These are phyloP conservation scores for Venturia oleaginea DNA, from an alignment of 2,329 filamentous ascomycete species.

Conservation along the genomic window DNA sequence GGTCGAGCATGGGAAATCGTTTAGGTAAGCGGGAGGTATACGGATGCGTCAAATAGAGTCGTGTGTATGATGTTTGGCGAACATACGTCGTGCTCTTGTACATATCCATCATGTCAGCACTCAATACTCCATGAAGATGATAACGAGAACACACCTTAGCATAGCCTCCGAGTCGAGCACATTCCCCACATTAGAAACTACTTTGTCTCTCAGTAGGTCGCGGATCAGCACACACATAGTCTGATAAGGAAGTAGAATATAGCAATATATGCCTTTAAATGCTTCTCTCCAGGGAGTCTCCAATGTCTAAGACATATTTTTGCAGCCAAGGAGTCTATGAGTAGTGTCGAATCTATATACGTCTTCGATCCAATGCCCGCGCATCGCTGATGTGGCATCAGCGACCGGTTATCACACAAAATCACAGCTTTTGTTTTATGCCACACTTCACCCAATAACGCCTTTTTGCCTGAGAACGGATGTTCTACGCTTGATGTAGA, in stretches of 20 bases:
- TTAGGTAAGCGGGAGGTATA: not conserved
- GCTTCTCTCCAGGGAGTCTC: not conserved
- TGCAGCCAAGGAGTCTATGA: not conserved
- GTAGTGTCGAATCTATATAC: not conserved
- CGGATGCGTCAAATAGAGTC: not conserved
- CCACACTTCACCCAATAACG: not conserved
- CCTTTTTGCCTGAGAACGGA: not conserved
- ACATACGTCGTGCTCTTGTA: too few species aligned
- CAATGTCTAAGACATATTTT: not conserved
- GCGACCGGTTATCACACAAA: not conserved
- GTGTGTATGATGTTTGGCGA: not conserved
- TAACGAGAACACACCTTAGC: too few species aligned
- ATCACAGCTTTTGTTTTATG: not conserved
- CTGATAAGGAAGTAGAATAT: not conserved
- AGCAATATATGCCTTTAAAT: not conserved
- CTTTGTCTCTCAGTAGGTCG: too few species aligned
- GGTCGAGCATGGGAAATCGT: slow-evolving; percentile 2
- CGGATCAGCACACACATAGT: too few species aligned
- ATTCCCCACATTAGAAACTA: too few species aligned
- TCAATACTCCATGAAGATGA: not conserved
- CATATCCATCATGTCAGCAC: not conserved
- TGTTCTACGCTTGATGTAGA: not conserved
- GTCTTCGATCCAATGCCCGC: not conserved
- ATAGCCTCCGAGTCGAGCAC: too few species aligned
- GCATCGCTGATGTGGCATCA: not conserved